A percentile compares a stretch with the other conserved stretches of the same genome.
Conservation (phyloP, 129 eudicot species). For the Lactuca saligna region DNA sequence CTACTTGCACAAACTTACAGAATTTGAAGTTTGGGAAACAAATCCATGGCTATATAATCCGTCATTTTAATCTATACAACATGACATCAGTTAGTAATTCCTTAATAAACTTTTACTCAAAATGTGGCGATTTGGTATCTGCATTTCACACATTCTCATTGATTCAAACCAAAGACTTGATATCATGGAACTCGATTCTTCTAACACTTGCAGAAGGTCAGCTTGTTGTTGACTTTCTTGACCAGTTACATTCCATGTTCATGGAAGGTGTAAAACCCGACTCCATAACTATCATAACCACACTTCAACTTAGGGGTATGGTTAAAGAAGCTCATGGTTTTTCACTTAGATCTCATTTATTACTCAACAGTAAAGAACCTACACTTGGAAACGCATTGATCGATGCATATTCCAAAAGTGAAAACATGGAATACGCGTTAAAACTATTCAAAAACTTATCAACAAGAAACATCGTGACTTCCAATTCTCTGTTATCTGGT, state of each 20-base stretch:
- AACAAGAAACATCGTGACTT: conserved; percentile 51
- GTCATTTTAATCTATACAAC: conserved; percentile 36
- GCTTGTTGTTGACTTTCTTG: conserved; percentile 39
- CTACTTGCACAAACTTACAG: conserved; percentile 53
- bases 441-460: conserved; percentile 52
- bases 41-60: conserved; percentile 67
- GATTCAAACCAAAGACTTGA: conserved; percentile 51
- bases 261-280: conserved; percentile 62
- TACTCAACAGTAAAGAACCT: conserved; percentile 37
- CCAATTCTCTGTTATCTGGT: conserved; percentile 70
- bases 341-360: conserved; percentile 43
- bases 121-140: conserved; percentile 48
- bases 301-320: conserved; percentile 51
- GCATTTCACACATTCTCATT: conserved; percentile 49
- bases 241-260: conserved; percentile 49
- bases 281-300: conserved; percentile 58
- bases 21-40: conserved; percentile 59
- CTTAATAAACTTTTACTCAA: conserved; percentile 62
- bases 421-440: conserved; percentile 54
- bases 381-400: conserved; percentile 65
- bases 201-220: conserved; percentile 49
- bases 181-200: conserved; percentile 89
- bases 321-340: conserved; percentile 82
- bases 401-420: conserved; percentile 82
- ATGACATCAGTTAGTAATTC: conserved; percentile 69